These are phyloP conservation scores for Botrytis pseudocinerea DNA, from an alignment of 2,329 filamentous ascomycete species.

Conservation along the genomic window DNA sequence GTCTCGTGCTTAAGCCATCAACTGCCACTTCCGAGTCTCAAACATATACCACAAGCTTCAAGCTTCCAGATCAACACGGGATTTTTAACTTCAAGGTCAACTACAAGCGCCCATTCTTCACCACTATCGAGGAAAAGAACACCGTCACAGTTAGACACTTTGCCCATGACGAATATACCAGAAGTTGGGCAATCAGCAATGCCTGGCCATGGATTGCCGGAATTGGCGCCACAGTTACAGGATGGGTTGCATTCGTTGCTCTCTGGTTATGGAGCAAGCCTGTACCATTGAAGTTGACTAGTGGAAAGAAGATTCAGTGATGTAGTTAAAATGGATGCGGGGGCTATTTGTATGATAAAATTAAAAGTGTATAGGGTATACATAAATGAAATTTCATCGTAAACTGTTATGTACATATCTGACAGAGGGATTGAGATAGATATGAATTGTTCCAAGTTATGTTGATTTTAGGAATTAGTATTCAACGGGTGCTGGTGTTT, in stretches of 20 bases:
- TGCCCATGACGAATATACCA: conserved; percentile 94
- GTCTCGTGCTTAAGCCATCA: conserved; percentile 66
- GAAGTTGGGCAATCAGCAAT: conserved; percentile 84
- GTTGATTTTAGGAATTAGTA: not conserved
- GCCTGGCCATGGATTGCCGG: conserved; percentile 95
- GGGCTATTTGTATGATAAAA: conserved; percentile 36
- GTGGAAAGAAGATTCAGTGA: conserved; percentile 47
- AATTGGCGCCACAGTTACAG: conserved; percentile 77
- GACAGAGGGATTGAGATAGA: not conserved
- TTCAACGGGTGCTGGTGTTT: not conserved
- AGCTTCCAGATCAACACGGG: conserved; percentile 91
- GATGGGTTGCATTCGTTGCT: conserved; percentile 81
- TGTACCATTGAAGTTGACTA: conserved; percentile 39
- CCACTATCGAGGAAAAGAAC: conserved; percentile 86
- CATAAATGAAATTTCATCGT: conserved; percentile 24
- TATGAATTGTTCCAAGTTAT: not conserved
- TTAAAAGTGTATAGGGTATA: conserved; percentile 33
- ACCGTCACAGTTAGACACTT: conserved; percentile 95
- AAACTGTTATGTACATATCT: not conserved
- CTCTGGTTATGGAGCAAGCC: conserved; percentile 83
- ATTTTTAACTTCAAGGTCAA: conserved; percentile 99
- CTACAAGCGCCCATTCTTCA: conserved; percentile 94
- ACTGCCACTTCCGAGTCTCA: conserved; percentile 64
- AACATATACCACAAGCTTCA: conserved; percentile 74
- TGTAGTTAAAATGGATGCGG: conserved; percentile 10